Base-by-base conservation (phyloP, 352 stramenopile genomes). In the Pythium brachiatum region DNA sequence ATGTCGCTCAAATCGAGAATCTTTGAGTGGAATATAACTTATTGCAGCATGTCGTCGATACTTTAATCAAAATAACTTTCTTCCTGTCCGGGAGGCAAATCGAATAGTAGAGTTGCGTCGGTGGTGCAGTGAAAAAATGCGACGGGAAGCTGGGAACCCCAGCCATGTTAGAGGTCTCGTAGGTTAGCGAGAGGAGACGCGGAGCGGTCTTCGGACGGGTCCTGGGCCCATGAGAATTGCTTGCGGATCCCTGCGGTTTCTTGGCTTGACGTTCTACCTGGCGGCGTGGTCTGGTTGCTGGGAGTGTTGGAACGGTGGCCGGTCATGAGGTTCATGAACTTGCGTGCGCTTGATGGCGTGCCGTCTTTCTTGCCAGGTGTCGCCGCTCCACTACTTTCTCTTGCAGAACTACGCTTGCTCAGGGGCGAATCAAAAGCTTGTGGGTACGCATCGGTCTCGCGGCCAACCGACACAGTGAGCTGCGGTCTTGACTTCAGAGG, bases 251-350 rank as follows among this genome's bases (percentile, higher is more conserved):
- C n/a, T n/a, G n/a, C n/a, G n/a, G n/a, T n/a, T n/a, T 41, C 34
- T 13, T 41, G 34, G 34, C 9, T 13, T 41, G 34, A 41, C 34
- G 34, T 4, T 41, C 13, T 41, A 47, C 53, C 13, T 21, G n/a
- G 27, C 27, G 29, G 32, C 9, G 38, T 54, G 9, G 47, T 64
- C 23, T 50, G 34, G 16, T 27, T 58, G 9, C 34, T 12, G 29
- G 41, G 46, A 47, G 38, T 68, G 27, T 48, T 56, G 25, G 52
- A 50, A 5, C 57, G 55, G 4, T 64, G 48, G 25, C 50, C 43
- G 0, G 38, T 23, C 34, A 70, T 43, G 3, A 70, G 25, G 21
- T 64, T 58, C 57, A 70, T 51, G n/a, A 70, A 64, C 53, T 65
- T 66, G 32, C 58, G 57, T 8, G 57, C 52, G 3, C 53, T 34